Base-by-base conservation (phyloP, 345 rosid genomes). In the Lepidium africanum region DNA sequence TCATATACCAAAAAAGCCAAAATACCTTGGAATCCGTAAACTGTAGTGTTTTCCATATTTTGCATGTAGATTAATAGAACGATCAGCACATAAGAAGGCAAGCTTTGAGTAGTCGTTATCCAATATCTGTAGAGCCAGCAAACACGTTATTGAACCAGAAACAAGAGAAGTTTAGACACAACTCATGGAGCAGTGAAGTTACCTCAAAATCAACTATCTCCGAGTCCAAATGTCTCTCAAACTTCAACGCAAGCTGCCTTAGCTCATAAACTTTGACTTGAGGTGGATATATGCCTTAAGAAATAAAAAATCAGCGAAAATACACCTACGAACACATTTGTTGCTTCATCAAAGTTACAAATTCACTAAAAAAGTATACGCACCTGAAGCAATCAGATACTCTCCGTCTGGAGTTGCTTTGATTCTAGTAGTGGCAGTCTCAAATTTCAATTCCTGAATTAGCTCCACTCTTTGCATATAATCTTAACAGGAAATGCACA, bases 191-290 rank as follows among this genome's bases (percentile, higher is more conserved):
- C 17, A 61, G 15, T 19, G 14, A 16, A 40, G 40, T 50, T 73
- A 88, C 97, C 95, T 94, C 80, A 59, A 90, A 94, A 81, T 94
- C 86, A 59, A 90, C 68, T n/a, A 94, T 94, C 84, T 94, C 95
- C 0, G 96, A 84, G 32, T 74, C 94, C 37, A 93, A 74, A 76
- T 88, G 97, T 59, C 96, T 86, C 77, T 90, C 97, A 76, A 94
- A 94, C 83, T 94, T 94, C 88, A 94, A 41, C 1, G 91, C 78
- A 11, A 84, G 81, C 63, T 94, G 80, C 46, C 85, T 79, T 15
- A 88, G 83, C 78, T 91, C 96, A 27, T 88, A 91, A 38, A 91
- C 99, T 81, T 94, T 87, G 39, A 91, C 78, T 65, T 91, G 97
- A 15, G 97, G 99, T 16, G 96, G 99, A 70, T 91, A 85, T 76